Conservation (phyloP, 2,329 filamentous ascomycete genomes). For the Phaeosphaeria sp. region DNA sequence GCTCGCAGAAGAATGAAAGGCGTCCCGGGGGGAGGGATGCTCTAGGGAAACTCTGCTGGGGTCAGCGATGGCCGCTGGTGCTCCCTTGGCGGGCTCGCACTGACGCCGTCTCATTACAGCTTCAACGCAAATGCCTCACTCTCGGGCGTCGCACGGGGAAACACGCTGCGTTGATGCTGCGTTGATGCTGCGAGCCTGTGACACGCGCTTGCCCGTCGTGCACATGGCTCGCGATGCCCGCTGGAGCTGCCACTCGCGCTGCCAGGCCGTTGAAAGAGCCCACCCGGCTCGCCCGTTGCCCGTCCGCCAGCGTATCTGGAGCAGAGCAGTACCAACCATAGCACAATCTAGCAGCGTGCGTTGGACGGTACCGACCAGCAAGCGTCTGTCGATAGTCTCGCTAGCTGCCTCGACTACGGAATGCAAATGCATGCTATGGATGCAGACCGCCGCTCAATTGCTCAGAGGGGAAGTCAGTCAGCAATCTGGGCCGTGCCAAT, state of each 20-base stretch:
- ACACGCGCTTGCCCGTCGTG: conserved; percentile 1
- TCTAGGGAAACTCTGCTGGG: conserved; percentile 25
- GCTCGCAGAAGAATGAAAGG: conserved; percentile 18
- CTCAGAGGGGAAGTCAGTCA: conserved; percentile 6
- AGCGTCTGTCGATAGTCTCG: background rate
- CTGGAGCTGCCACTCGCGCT: conserved; percentile 1
- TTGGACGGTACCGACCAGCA: too few species aligned
- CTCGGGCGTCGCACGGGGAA: conserved; percentile 4
- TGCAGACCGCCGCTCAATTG: conserved; percentile 6
- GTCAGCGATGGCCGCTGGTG: conserved; percentile 15
- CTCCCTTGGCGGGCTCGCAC: conserved; percentile 25
- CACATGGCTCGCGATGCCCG: conserved; percentile 9
- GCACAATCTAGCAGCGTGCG: too few species aligned
- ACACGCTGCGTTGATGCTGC: conserved; percentile 4
- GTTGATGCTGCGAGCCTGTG: background rate
- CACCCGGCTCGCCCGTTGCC: background rate
- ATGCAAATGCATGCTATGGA: background rate
- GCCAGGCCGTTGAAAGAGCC: background rate
- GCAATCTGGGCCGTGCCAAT: conserved; percentile 3
- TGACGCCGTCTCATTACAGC: conserved; percentile 16
- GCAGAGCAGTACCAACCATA: background rate
- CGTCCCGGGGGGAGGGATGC: conserved; percentile 25
- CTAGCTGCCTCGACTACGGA: background rate
- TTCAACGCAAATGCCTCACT: conserved; percentile 18
- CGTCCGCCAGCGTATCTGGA: background rate